These are phyloP conservation scores for Elsinoe fawcettii DNA, from an alignment of 2,329 filamentous ascomycete genomes.

Conservation along the genomic window DNA sequence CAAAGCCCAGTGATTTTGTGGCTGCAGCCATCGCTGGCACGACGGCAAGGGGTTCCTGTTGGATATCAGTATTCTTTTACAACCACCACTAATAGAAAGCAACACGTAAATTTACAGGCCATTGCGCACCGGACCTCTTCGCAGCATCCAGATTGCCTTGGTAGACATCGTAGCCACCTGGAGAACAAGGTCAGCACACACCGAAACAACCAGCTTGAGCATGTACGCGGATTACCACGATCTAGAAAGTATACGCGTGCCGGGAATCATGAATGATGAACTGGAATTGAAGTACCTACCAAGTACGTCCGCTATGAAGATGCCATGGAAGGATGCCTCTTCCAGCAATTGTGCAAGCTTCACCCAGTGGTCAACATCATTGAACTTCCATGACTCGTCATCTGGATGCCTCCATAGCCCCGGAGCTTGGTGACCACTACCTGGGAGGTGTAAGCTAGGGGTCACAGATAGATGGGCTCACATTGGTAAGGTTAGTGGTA, in stretches of 20 bases:
- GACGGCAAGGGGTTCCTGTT: slow-evolving; percentile 48
- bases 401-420: slow-evolving; percentile 58
- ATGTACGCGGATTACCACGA: too few species aligned
- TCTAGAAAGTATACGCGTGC: too few species aligned
- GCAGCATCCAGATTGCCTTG: slow-evolving; percentile 55
- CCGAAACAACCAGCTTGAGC: too few species aligned
- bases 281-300: slow-evolving; percentile 27
- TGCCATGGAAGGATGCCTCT: slow-evolving; percentile 55
- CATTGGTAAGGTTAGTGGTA: too few species aligned
- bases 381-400: slow-evolving; percentile 56
- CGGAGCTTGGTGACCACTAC: slow-evolving; percentile 47
- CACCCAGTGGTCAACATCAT: slow-evolving; percentile 53
- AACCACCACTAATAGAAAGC: too few species aligned
- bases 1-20: slow-evolving; percentile 60
- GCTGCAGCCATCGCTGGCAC: slow-evolving; percentile 61
- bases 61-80: too few species aligned
- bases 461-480: slow-evolving; percentile 22
- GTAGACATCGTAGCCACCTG: slow-evolving; percentile 57
- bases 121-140: slow-evolving; percentile 57
- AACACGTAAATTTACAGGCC: slow-evolving; percentile 55
- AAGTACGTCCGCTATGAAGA: slow-evolving; percentile 61
- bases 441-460: slow-evolving; percentile 22
- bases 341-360: slow-evolving; percentile 54
- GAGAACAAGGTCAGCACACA: background rate
- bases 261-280: too few species aligned